Conservation (phyloP, 768 basidiomycete species). For the Myochromella boudieri region DNA sequence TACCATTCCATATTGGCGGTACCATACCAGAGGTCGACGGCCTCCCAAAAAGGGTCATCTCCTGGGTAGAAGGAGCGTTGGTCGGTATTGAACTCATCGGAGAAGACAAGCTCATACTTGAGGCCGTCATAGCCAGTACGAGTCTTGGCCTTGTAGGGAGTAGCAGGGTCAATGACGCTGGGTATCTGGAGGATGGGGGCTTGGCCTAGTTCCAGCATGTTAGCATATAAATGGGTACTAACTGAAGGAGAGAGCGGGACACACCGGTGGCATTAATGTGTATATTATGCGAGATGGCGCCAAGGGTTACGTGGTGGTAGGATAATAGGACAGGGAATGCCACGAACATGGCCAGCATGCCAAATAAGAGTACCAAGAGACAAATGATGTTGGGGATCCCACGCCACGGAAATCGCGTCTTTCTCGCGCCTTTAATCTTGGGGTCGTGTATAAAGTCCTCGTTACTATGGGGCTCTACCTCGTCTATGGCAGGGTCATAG, state of each 20-base stretch:
- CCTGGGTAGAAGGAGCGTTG: constrained; percentile 47
- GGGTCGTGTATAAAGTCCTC: constrained; percentile 79
- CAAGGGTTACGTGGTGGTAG: constrained; percentile 40
- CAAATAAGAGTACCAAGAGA: constrained; percentile 58
- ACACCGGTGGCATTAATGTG: constrained; percentile 51
- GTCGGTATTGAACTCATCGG: constrained; percentile 66
- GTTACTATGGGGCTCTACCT: constrained; percentile 56
- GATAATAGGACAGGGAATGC: constrained; percentile 73
- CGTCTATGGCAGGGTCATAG: constrained; percentile 64
- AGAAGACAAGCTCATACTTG: constrained; percentile 65
- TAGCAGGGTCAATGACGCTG: constrained; percentile 66
- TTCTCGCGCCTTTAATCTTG: constrained; percentile 28
- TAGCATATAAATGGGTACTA: background rate
- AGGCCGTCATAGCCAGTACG: constrained; percentile 74
- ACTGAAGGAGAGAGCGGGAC: constrained; percentile 8
- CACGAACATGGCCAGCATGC: constrained; percentile 73
- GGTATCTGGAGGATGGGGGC: constrained; percentile 60
- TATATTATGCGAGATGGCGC: too few relatives aligned
- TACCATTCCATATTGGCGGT: constrained; percentile 80
- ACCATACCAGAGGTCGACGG: constrained; percentile 71
- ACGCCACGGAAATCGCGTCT: constrained; percentile 41
- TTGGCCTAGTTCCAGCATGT: constrained; percentile 44
- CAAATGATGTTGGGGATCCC: constrained; percentile 67
- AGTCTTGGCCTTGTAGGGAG: constrained; percentile 56
- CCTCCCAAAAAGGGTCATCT: constrained; percentile 73